Percentiles rank a stretch among this genome's conserved stretches.
These are phyloP conservation scores for Neurospora tetrasperma DNA, from an alignment of 495 filamentous ascomycete genomes.

Conservation along the genomic window DNA sequence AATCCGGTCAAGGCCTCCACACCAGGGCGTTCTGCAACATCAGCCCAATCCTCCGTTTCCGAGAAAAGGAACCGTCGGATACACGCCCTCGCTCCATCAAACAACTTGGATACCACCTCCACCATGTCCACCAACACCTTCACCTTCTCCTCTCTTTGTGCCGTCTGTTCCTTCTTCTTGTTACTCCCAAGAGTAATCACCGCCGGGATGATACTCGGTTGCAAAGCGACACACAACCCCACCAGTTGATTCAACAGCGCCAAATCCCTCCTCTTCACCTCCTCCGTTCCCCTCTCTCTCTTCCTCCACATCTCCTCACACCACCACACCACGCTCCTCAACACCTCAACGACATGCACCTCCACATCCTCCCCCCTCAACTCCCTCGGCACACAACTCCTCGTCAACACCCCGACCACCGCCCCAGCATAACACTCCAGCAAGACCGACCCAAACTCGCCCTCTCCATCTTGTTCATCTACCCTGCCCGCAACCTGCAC, in stretches of 20 bases:
- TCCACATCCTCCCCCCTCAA: conserved; percentile 17
- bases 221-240: not conserved
- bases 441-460: conserved; percentile 14
- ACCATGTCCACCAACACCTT: not conserved
- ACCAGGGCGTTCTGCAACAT: not conserved
- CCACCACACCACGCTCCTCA: conserved; percentile 14
- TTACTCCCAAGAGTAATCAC: not conserved
- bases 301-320: conserved; percentile 1
- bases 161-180: not conserved
- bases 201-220: not conserved
- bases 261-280: not conserved
- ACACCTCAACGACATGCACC: conserved; percentile 10
- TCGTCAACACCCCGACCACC: conserved; percentile 15
- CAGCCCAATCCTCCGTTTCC: not conserved
- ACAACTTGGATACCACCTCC: not conserved
- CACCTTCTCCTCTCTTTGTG: not conserved
- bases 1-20: not conserved
- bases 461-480: not conserved
- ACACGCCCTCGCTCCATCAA: not conserved
- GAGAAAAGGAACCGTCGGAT: not conserved
- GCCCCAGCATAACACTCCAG: conserved; percentile 30
- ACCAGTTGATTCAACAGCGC: not conserved
- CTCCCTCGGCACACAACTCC: conserved; percentile 17
- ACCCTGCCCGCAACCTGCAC: conserved; percentile 15
- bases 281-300: not conserved